Evolutionary conservation across 345 rosid genomes (phyloP).

Genomic region (Eucalyptus globulus): DNA sequence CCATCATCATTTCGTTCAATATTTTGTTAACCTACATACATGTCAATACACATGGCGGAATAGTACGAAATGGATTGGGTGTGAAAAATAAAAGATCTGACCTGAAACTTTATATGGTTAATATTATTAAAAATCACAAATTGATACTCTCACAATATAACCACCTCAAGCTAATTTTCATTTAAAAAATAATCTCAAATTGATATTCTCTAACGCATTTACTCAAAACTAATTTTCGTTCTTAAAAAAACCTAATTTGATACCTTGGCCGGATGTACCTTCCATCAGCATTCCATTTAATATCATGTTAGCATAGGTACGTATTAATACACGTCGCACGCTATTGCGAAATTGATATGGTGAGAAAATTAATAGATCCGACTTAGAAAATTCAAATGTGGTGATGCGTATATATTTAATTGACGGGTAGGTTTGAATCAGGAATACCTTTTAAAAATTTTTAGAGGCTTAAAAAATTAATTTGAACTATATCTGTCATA

Average conservation of each 20-base stretch:
- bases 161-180: not conserved
- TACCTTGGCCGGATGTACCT: not conserved
- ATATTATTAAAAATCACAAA: not conserved
- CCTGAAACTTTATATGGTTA: not conserved
- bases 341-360: not conserved
- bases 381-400: not conserved
- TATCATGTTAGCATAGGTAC: too few relatives aligned
- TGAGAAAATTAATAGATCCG: not conserved
- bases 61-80: not conserved
- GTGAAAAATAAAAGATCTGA: too few relatives aligned
- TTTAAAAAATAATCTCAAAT: not conserved
- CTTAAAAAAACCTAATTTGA: not conserved
- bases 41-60: not conserved
- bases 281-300: not conserved
- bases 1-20: not conserved
- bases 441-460: not conserved
- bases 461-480: not conserved
- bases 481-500: not conserved
- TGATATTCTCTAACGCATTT: not conserved
- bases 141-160: too few relatives aligned
- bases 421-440: not conserved
- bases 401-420: not conserved
- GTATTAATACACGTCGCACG: accelerated
- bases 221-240: too few relatives aligned
- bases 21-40: too few relatives aligned